Conservation (phyloP, 192 early-diverging fungal genomes). For the Rhizoclosmatium globosum region DNA sequence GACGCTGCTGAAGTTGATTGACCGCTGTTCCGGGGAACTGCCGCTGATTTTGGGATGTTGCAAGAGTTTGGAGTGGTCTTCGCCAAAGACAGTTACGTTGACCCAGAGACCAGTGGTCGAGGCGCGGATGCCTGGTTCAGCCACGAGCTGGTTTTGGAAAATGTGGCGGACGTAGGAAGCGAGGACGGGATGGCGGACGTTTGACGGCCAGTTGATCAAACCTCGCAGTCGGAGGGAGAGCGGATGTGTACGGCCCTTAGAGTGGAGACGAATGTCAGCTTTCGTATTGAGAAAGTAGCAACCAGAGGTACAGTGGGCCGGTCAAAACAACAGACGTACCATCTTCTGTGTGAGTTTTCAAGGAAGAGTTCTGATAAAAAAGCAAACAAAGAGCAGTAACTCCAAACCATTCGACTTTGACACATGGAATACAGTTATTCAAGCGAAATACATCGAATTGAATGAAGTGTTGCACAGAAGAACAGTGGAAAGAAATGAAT, state of each 20-base stretch:
- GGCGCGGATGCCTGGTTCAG: conserved; percentile 56
- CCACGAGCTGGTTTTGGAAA: conserved; percentile 56
- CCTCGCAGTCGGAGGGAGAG: conserved; percentile 51
- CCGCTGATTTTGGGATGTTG: conserved; percentile 29
- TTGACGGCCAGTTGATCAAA: conserved; percentile 60
- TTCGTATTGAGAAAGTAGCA: neutral
- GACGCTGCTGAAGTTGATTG: conserved; percentile 46
- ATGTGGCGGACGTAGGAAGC: conserved; percentile 57
- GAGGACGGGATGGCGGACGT: conserved; percentile 57
- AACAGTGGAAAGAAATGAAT: too few relatives aligned
- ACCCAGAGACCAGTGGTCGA: conserved; percentile 61
- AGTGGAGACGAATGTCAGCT: neutral
- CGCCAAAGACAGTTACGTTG: conserved; percentile 54
- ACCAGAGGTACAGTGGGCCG: neutral
- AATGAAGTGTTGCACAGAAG: too few relatives aligned
- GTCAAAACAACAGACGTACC: neutral
- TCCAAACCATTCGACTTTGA: too few relatives aligned
- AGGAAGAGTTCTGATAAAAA: too few relatives aligned
- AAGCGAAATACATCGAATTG: too few relatives aligned
- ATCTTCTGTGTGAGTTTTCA: too few relatives aligned
- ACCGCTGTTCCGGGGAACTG: neutral
- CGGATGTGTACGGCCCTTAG: conserved; percentile 51
- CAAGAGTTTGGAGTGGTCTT: neutral
- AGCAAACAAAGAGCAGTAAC: too few relatives aligned
- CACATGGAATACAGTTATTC: too few relatives aligned